A percentile compares a stretch with the other conserved stretches of the same genome.
Evolutionary conservation across 768 basidiomycete species (phyloP).

Genomic region (Pholiota molesta): DNA sequence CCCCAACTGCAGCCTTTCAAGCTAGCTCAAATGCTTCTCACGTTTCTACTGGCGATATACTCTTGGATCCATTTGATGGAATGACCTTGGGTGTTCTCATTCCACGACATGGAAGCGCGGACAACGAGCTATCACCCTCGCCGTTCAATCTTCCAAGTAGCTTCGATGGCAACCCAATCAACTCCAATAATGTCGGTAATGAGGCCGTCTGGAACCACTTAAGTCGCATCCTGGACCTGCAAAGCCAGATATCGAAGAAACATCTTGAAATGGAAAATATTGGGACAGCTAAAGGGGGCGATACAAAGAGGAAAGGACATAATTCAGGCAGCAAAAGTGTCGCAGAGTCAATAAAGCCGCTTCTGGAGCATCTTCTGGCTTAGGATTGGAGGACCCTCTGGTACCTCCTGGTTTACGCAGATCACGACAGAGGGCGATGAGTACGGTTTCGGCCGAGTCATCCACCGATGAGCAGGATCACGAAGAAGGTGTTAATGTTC

Average conservation of each 20-base stretch:
- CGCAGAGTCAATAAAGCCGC: slow-evolving; percentile 4
- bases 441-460: slow-evolving; percentile 26
- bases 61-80: slow-evolving; percentile 35
- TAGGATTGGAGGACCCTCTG: slow-evolving; percentile 13
- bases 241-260: slow-evolving; percentile 71
- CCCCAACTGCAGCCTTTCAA: neutral
- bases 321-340: slow-evolving; percentile 19
- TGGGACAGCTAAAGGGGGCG: slow-evolving; percentile 38
- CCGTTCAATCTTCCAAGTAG: slow-evolving; percentile 17
- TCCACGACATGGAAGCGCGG: slow-evolving; percentile 22
- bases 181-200: slow-evolving; percentile 14
- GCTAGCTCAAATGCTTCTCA: neutral
- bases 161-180: slow-evolving; percentile 12
- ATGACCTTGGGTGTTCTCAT: slow-evolving; percentile 28
- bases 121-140: slow-evolving; percentile 18
- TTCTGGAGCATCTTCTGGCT: slow-evolving; percentile 9
- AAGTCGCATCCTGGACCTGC: slow-evolving; percentile 68
- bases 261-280: slow-evolving; percentile 78
- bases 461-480: slow-evolving; percentile 38
- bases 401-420: slow-evolving; percentile 20
- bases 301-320: slow-evolving; percentile 40
- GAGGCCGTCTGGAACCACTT: slow-evolving; percentile 63
- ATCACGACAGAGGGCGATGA: slow-evolving; percentile 21
- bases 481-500: slow-evolving; percentile 53
- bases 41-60: slow-evolving; percentile 13